Evolutionary conservation across 495 filamentous ascomycete genomes (phyloP).

Genomic region (Bathelium albidoporum): DNA sequence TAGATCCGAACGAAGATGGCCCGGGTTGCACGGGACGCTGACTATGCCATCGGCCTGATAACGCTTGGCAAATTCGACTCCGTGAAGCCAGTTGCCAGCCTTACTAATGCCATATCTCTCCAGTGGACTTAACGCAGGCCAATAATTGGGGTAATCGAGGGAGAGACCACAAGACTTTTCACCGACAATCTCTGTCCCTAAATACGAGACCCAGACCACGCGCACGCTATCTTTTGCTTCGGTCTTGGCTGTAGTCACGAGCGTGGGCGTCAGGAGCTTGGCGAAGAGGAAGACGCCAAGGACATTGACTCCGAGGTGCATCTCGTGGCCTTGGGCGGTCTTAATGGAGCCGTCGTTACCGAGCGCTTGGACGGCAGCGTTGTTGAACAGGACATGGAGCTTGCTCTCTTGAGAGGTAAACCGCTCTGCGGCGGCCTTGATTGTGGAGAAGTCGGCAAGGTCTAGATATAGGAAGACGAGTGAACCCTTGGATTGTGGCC

Average conservation of each 20-base stretch:
- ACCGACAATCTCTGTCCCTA: conserved; percentile 13
- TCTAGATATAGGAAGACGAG: conserved; percentile 32
- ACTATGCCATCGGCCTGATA: conserved; percentile 23
- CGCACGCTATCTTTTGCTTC: conserved; percentile 23
- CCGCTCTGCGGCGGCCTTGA: conserved; percentile 28
- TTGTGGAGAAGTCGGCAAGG: conserved; percentile 32
- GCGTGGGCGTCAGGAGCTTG: conserved; percentile 34
- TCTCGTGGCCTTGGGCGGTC: conserved; percentile 31
- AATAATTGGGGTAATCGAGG: conserved; percentile 8
- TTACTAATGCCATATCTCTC: conserved; percentile 36
- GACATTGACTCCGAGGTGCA: conserved; percentile 38
- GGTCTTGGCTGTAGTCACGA: conserved; percentile 28
- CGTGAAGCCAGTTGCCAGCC: conserved; percentile 33
- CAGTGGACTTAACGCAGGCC: neutral
- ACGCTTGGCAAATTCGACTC: conserved; percentile 28
- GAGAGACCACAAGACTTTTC: neutral
- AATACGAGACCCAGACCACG: conserved; percentile 30
- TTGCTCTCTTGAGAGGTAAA: conserved; percentile 30
- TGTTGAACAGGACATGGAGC: conserved; percentile 42
- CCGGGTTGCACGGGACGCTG: conserved; percentile 26
- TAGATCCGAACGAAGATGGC: conserved; percentile 30
- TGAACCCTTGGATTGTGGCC: conserved; percentile 16
- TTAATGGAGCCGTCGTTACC: conserved; percentile 19
- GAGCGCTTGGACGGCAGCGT: conserved; percentile 30
- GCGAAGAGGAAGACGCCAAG: conserved; percentile 39